Base-by-base conservation (phyloP, 2,329 filamentous ascomycete genomes). In the Trematosphaeria pertusa region DNA sequence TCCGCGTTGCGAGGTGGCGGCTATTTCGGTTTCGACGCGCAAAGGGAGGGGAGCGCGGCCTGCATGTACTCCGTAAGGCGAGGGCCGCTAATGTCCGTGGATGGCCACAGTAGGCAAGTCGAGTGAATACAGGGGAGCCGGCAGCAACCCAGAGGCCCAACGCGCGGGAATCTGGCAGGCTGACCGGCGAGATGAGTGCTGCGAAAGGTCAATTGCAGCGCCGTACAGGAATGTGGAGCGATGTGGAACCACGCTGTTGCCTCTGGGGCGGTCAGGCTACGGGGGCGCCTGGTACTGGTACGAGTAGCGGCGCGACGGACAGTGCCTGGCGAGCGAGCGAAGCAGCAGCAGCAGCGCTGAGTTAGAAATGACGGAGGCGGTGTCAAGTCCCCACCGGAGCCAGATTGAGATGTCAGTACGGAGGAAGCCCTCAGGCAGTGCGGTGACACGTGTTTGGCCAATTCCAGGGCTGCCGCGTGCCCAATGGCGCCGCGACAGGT, bases 401-500 rank as follows among this genome's bases (percentile, higher is more conserved):
- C 19, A 32, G 26, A 38, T 26, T 30, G 46, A 42, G 34, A 21
- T 22, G 11, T 46, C 40, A 18, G 34, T 41, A 38, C 21, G 45
- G 44, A 36, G 18, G 12, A 14, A 34, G 24, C 33, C n/a, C 15
- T 22, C 14, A 21, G 24, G 45, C 43, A 49, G 46, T 39, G 43
- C 41, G 45, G 33, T 31, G 46, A 57, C 54, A 57, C 51, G 54
- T 50, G 51, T 49, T 46, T 46, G 39, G 40, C 17, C 46, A 41
- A 22, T 14, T 37, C 18, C 50, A 50, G 55, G 57, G 54, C 52
- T 45, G 48, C 39, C 42, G 52, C 24, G 36, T 37, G 41, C 32
- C 57, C 64, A 68, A 67, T 65, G 52, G 61, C 52, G 48, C 30
- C 14, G 40, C 36, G 47, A 51, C 46, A 50, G 46, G 32, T 38